Evolutionary conservation across 2,329 filamentous ascomycete genomes (phyloP).

Genomic region (Penicillium sp.): DNA sequence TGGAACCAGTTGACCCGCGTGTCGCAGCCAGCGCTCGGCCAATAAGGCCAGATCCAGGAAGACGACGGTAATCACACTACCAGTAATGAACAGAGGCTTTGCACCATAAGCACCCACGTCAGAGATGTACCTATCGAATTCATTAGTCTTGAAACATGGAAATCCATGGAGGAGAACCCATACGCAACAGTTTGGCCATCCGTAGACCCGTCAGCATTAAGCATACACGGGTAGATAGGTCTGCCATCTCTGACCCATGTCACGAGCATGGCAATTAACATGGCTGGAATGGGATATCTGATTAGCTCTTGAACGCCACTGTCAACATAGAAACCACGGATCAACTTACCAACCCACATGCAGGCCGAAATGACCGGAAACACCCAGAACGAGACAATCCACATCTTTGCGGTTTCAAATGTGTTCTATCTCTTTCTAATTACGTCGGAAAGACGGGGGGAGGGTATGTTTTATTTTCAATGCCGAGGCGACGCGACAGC

Average conservation of each 20-base stretch:
- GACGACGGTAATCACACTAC: conserved; percentile 65
- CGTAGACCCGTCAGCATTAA: conserved; percentile 23
- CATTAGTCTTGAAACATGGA: neutral
- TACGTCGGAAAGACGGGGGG: neutral
- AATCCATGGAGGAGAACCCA: conserved; percentile 17
- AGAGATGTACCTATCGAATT: conserved; percentile 42
- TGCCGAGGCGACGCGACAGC: conserved; percentile 1
- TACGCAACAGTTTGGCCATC: conserved; percentile 56
- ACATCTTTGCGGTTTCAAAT: conserved; percentile 32
- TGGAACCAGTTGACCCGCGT: conserved; percentile 73
- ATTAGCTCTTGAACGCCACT: conserved; percentile 8
- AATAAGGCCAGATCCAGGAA: conserved; percentile 80
- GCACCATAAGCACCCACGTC: conserved; percentile 60
- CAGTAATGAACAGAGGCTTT: conserved; percentile 65
- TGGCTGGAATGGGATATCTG: conserved; percentile 41
- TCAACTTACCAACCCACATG: conserved; percentile 52
- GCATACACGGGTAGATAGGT: conserved; percentile 57
- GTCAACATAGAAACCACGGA: neutral
- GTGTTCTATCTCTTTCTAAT: neutral
- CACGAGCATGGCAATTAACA: conserved; percentile 62
- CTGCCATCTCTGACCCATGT: conserved; percentile 55
- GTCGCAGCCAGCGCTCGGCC: conserved; percentile 81
- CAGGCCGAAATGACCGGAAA: conserved; percentile 61
- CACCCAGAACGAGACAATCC: conserved; percentile 52
- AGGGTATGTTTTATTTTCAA: neutral